A percentile compares a stretch with the other conserved stretches of the same genome.
Evolutionary conservation across 768 basidiomycete genomes (phyloP).

Genomic region (Boletus speciosus): DNA sequence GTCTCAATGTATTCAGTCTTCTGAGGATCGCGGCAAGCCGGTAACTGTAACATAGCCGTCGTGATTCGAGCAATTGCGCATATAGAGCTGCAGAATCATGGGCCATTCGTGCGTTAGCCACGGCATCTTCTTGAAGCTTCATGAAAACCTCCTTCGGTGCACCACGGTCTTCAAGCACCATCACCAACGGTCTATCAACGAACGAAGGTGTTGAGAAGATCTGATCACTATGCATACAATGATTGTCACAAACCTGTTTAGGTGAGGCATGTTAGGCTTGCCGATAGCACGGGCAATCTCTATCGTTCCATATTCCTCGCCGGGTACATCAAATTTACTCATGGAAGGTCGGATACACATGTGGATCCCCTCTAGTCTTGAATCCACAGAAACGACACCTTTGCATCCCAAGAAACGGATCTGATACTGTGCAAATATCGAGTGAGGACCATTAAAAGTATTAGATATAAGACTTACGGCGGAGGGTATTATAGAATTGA

Average conservation of each 20-base stretch:
- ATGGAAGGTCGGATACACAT: slow-evolving; percentile 74
- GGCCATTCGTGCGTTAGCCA: slow-evolving; percentile 56
- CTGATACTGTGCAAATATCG: slow-evolving; percentile 50
- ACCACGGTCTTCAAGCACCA: slow-evolving; percentile 75
- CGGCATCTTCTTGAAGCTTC: slow-evolving; percentile 56
- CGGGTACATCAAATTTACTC: slow-evolving; percentile 64
- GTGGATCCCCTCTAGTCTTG: slow-evolving; percentile 46
- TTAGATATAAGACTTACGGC: slow-evolving; percentile 45
- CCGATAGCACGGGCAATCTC: slow-evolving; percentile 71
- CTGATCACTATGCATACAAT: background rate
- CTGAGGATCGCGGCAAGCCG: slow-evolving; percentile 50
- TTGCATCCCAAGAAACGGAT: slow-evolving; percentile 84
- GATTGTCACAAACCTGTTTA: slow-evolving; percentile 66
- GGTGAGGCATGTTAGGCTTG: slow-evolving; percentile 56
- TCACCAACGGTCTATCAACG: slow-evolving; percentile 58
- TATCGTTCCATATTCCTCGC: slow-evolving; percentile 51
- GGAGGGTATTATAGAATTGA: slow-evolving; percentile 46
- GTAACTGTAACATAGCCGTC: slow-evolving; percentile 47
- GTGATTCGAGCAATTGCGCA: slow-evolving; percentile 43
- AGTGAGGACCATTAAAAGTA: background rate
- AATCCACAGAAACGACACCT: slow-evolving; percentile 73
- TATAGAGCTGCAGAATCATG: slow-evolving; percentile 53
- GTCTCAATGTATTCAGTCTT: slow-evolving; percentile 43
- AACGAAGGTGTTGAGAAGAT: background rate
- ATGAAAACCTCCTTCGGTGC: slow-evolving; percentile 57